Evolutionary conservation across 306 rosid genomes (phyloP).

Genomic region (Urtica urens): DNA sequence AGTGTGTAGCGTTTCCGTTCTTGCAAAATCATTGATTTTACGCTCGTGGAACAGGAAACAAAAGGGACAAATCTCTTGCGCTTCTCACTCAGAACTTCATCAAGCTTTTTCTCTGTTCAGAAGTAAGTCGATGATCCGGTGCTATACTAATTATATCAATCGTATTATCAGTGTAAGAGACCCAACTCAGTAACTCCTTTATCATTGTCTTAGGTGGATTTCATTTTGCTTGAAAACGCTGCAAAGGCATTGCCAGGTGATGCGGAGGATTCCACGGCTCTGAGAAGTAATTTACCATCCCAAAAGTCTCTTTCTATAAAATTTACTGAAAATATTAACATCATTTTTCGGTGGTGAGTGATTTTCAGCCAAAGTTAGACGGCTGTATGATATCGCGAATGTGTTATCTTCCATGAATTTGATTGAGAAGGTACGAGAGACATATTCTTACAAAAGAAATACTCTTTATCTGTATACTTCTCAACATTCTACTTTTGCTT

Average conservation of each 20-base stretch:
- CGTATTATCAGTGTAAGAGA: slow-evolving; percentile 3
- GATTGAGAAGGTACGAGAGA: slow-evolving; percentile 41
- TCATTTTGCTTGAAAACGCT: slow-evolving; percentile 44
- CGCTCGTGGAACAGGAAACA: slow-evolving; percentile 23
- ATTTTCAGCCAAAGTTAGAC: slow-evolving; percentile 46
- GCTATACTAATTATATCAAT: background rate
- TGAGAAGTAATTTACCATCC: slow-evolving; percentile 30
- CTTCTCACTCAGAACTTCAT: slow-evolving; percentile 42
- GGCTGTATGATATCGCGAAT: slow-evolving; percentile 49
- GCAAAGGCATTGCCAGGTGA: slow-evolving; percentile 39
- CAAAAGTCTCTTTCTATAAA: background rate
- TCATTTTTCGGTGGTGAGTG: background rate
- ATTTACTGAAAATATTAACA: background rate
- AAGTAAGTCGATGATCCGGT: slow-evolving; percentile 21
- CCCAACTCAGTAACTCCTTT: background rate
- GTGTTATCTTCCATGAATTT: slow-evolving; percentile 40
- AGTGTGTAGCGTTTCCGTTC: too few relatives aligned
- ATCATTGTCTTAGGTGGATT: slow-evolving; percentile 27
- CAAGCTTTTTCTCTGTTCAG: slow-evolving; percentile 44
- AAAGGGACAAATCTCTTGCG: slow-evolving; percentile 45
- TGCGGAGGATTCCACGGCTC: slow-evolving; percentile 25
- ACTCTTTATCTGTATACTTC: background rate
- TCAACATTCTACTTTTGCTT: too few relatives aligned
- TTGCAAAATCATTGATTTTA: background rate
- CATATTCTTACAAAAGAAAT: slow-evolving; percentile 2